Percentiles rank a stretch among this genome's conserved stretches.
phyloP scores from a whole-genome alignment of 805 yeast genomes.

The Schizosaccharomyces cryophilus region DNA sequence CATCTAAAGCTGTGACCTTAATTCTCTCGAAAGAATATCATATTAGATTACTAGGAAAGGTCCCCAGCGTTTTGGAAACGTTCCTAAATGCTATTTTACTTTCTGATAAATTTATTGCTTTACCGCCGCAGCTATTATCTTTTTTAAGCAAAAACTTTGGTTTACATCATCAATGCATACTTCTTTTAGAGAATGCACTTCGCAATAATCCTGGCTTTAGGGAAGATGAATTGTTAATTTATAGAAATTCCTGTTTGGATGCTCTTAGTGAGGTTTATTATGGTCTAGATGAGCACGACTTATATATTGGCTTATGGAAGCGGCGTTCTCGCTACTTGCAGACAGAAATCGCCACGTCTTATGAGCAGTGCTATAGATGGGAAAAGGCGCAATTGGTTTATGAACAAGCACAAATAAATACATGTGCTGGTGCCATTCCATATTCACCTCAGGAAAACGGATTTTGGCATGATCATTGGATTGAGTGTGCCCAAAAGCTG shows the following conservation, averaged over 20 bases:
- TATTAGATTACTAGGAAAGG: slow-evolving; percentile 60
- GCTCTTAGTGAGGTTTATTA: slow-evolving; percentile 78
- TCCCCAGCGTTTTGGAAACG: slow-evolving; percentile 71
- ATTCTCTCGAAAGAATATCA: slow-evolving; percentile 78
- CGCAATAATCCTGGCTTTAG: slow-evolving; percentile 12
- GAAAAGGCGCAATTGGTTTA: slow-evolving; percentile 79
- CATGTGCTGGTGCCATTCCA: slow-evolving; percentile 83
- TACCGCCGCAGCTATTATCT: slow-evolving; percentile 86
- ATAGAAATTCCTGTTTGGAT: slow-evolving; percentile 60
- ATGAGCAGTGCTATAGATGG: slow-evolving; percentile 89
- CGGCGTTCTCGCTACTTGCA: slow-evolving; percentile 83
- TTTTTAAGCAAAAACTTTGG: slow-evolving; percentile 67
- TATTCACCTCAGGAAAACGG: slow-evolving; percentile 87
- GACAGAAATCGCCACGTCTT: slow-evolving; percentile 77
- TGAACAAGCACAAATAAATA: slow-evolving; percentile 90
- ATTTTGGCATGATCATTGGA: slow-evolving; percentile 98
- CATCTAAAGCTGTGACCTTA: slow-evolving; percentile 52
- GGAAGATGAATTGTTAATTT: slow-evolving; percentile 27
- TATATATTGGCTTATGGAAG: slow-evolving; percentile 96
- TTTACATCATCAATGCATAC: slow-evolving; percentile 76
- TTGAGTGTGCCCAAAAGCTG: slow-evolving; percentile 79
- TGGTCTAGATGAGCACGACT: slow-evolving; percentile 73
- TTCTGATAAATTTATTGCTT: slow-evolving; percentile 38
- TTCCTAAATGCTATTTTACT: slow-evolving; percentile 51
- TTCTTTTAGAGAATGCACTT: slow-evolving; percentile 51